These are phyloP conservation scores for Gnomoniopsis smithogilvyi DNA, from an alignment of 2,329 filamentous ascomycete species.

Conservation along the genomic window DNA sequence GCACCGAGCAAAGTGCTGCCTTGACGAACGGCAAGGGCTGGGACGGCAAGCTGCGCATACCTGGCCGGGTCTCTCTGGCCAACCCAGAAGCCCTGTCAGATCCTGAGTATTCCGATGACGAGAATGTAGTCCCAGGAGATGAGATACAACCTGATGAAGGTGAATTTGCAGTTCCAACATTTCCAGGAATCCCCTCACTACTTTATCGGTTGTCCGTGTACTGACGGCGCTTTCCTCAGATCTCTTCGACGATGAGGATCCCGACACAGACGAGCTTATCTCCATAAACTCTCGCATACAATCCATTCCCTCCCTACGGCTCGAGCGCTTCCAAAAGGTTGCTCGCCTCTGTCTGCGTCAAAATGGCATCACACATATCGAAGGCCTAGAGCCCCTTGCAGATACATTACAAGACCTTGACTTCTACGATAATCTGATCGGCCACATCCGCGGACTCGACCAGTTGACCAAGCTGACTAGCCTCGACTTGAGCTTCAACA, in stretches of 20 bases:
- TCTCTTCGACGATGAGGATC: constrained; percentile 58
- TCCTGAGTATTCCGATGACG: constrained; percentile 75
- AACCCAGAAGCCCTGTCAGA: constrained; percentile 84
- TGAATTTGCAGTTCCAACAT: constrained; percentile 31
- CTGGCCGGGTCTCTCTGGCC: constrained; percentile 63
- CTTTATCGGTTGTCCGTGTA: too few relatives aligned
- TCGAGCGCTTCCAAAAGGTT: constrained; percentile 78
- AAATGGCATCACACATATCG: constrained; percentile 80
- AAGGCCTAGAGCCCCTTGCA: constrained; percentile 66
- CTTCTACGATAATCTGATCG: constrained; percentile 93
- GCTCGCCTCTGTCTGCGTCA: constrained; percentile 85
- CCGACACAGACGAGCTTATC: constrained; percentile 73
- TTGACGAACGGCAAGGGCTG: constrained; percentile 66
- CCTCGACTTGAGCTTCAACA: constrained; percentile 96
- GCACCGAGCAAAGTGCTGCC: constrained; percentile 35
- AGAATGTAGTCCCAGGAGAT: constrained; percentile 66
- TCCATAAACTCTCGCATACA: constrained; percentile 82
- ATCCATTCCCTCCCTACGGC: constrained; percentile 72
- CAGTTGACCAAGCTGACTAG: constrained; percentile 70
- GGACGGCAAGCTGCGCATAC: constrained; percentile 79
- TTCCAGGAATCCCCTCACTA: too few relatives aligned
- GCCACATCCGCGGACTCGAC: constrained; percentile 81
- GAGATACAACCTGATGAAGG: constrained; percentile 80
- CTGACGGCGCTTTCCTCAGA: too few relatives aligned
- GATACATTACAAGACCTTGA: constrained; percentile 78